Percentiles rank a stretch among this genome's conserved stretches.
Evolutionary conservation across 345 rosid genomes (phyloP).

Genomic region (Pelargonium nanum): DNA sequence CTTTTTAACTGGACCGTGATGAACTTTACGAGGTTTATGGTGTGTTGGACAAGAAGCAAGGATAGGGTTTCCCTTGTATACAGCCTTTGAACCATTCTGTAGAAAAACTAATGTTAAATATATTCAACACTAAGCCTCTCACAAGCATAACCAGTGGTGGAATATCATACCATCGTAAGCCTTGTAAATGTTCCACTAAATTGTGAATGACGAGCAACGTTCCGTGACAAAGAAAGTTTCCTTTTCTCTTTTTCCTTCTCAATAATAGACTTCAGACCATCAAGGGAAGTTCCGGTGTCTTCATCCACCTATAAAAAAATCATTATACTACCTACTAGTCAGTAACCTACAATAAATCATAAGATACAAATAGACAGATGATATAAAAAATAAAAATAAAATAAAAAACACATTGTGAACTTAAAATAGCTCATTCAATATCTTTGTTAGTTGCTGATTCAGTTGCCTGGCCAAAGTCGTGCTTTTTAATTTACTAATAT

Average conservation of each 20-base stretch:
- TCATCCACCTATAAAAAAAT: slow-evolving; percentile 27
- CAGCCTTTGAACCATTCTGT: slow-evolving; percentile 82
- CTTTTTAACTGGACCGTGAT: slow-evolving; percentile 39
- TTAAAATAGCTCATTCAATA: neutral
- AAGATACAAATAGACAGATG: neutral
- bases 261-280: slow-evolving; percentile 62
- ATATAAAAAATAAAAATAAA: no score
- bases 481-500: neutral
- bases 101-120: slow-evolving; percentile 7
- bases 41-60: slow-evolving; percentile 26
- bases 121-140: slow-evolving; percentile 4
- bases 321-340: neutral
- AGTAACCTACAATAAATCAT: slow-evolving; percentile 3
- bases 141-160: slow-evolving; percentile 3
- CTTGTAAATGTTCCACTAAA: slow-evolving; percentile 85
- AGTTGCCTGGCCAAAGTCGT: neutral
- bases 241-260: slow-evolving; percentile 56
- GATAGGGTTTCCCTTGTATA: slow-evolving; percentile 53
- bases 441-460: neutral
- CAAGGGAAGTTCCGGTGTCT: slow-evolving; percentile 37
- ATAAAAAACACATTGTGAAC: neutral
- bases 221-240: slow-evolving; percentile 44
- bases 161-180: slow-evolving; percentile 53
- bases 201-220: slow-evolving; percentile 52
- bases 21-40: slow-evolving; percentile 35